Percentiles rank a stretch among this genome's conserved stretches.
Conservation (phyloP, 768 basidiomycete species). For the Clathrus columnatus region DNA sequence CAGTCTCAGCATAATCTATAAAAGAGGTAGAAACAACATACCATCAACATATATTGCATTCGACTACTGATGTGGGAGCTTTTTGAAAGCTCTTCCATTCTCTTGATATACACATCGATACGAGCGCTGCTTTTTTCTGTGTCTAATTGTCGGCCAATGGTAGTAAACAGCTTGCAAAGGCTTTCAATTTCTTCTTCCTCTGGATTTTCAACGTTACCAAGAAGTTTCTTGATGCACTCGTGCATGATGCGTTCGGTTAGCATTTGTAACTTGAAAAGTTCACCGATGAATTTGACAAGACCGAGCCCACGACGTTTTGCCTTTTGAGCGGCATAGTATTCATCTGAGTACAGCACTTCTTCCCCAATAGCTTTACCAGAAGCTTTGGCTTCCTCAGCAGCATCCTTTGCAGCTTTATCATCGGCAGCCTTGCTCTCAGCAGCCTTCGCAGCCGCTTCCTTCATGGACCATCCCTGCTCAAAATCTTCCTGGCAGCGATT, state of each 20-base stretch:
- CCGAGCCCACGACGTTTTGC: constrained; percentile 96
- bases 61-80: constrained; percentile 71
- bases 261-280: constrained; percentile 99
- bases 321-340: constrained; percentile 94
- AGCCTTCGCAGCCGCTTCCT: constrained; percentile 79
- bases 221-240: constrained; percentile 92
- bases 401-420: constrained; percentile 70
- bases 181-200: constrained; percentile 98
- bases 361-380: constrained; percentile 43
- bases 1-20: constrained; percentile 7
- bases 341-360: constrained; percentile 81
- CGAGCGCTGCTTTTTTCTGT: constrained; percentile 71
- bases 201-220: constrained; percentile 88
- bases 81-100: constrained; percentile 78
- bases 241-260: constrained; percentile 97
- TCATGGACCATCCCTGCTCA: constrained; percentile 88
- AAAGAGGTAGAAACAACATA: constrained; percentile 28
- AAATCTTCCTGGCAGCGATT: constrained; percentile 98
- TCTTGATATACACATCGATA: constrained; percentile 88
- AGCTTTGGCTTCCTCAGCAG: constrained; percentile 44
- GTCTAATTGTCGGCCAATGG: constrained; percentile 80
- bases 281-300: constrained; percentile 96
- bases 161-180: constrained; percentile 84
- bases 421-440: constrained; percentile 80
- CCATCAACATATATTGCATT: constrained; percentile 94